Evolutionary conservation across 2,329 filamentous ascomycete species (phyloP).

Genomic region (Ophiognomonia clavigignenti-juglandacearum): DNA sequence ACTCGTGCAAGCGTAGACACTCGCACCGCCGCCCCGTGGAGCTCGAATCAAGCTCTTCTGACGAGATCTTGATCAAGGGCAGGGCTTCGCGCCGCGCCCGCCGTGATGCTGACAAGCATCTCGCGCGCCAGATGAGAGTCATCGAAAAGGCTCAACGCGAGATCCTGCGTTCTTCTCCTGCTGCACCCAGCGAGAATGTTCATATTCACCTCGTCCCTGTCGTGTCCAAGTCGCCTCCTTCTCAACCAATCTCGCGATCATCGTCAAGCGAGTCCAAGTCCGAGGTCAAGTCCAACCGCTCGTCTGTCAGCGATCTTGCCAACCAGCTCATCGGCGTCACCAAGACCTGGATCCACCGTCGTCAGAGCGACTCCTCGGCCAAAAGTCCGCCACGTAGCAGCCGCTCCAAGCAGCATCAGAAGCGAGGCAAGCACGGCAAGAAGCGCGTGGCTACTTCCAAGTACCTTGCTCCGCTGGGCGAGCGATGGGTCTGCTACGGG

Average conservation of each 20-base stretch:
- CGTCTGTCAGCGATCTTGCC: background rate
- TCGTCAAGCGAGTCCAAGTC: slow-evolving; percentile 4
- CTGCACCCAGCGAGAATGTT: slow-evolving; percentile 7
- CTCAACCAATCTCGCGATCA: background rate
- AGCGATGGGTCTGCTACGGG: slow-evolving; percentile 34
- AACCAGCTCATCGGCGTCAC: slow-evolving; percentile 4
- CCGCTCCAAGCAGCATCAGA: slow-evolving; percentile 7
- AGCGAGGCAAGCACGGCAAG: slow-evolving; percentile 13
- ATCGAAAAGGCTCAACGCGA: slow-evolving; percentile 9
- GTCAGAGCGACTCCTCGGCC: background rate
- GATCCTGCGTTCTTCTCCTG: slow-evolving; percentile 6
- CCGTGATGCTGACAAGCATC: background rate
- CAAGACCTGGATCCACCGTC: background rate
- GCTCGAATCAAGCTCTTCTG: slow-evolving; percentile 5
- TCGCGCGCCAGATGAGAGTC: slow-evolving; percentile 3
- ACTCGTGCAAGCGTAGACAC: background rate
- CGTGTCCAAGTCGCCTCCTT: slow-evolving; percentile 6
- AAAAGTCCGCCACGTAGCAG: slow-evolving; percentile 3
- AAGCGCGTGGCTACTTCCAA: slow-evolving; percentile 1
- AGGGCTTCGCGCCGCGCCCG: background rate
- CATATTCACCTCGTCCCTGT: slow-evolving; percentile 13
- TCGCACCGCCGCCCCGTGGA: background rate
- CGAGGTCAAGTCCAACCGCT: slow-evolving; percentile 1
- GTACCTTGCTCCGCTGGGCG: slow-evolving; percentile 7
- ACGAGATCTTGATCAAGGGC: slow-evolving; percentile 3